Evolutionary conservation across 805 yeast genomes (phyloP), one percentile per base, ranked within the genome.

Genomic region (Tetrapisispora arboricola): DNA sequence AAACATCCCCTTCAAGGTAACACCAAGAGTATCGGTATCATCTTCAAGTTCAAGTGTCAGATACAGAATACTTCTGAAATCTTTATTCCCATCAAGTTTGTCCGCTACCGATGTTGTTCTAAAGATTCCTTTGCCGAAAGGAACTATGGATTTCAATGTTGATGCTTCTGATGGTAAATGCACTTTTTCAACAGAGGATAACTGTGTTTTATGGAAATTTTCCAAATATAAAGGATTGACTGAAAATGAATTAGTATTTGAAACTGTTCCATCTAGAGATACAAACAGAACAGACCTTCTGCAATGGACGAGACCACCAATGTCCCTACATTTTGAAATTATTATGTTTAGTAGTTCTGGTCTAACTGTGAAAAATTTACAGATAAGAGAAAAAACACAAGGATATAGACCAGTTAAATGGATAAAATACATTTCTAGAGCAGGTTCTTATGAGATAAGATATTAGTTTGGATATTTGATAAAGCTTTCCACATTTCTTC

Each of bases 371-470:
- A 72, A 81, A 45, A 82, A 74, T 56, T 67, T 88, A 49, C 77
- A 75, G 54, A 80, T 90, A 5, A 65, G 56, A 45, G 71, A 88
- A 64, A 64, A 71, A 58, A 52, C 63, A 51, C 44, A 47, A 8
- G 74, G 74, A 41, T 84, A 85, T 62, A 66, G 72, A 21, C 78
- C 94, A 0, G 76, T 84, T 18, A 90, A 88, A 57, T 86, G 94
- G 94, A 94, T 88, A 26, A 76, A 84, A 50, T 90, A 90, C 57
- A 57, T 73, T 13, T 71, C 90, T 1, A 74, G 71, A 45, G 78
- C 90, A 0, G 95, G 95, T 0, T 73, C 82, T 6, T 87, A 84
- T 51, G 96, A 88, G 46, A 70, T 85, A 9, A 68, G 96, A 41
- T 78, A 78, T 47, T 81, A 57, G 61, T 25, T 25, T 25, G 10